Percentiles rank a stretch among this genome's conserved stretches.
phyloP scores from a whole-genome alignment of 345 rosid species.

The Camelina sativa region DNA sequence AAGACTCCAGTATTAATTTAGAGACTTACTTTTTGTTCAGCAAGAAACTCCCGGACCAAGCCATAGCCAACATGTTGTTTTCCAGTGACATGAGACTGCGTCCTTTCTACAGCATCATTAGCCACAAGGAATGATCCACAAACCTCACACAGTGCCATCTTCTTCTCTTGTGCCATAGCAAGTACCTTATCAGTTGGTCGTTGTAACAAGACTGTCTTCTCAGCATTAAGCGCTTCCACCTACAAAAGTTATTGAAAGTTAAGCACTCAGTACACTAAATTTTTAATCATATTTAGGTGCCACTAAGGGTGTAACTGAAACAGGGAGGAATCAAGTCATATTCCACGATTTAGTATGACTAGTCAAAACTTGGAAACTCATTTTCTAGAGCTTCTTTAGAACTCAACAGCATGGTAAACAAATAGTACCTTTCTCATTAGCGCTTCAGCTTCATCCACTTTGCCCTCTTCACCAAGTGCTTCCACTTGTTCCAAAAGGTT shows the following conservation, averaged over 20 bases:
- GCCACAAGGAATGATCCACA: slow-evolving; percentile 99
- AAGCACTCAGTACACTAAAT: slow-evolving; percentile 13
- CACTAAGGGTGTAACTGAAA: not conserved
- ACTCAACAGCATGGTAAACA: slow-evolving; percentile 8
- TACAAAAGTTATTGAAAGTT: slow-evolving; percentile 40
- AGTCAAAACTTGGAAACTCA: slow-evolving; percentile 5
- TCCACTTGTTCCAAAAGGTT: slow-evolving; percentile 96
- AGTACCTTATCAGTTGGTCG: slow-evolving; percentile 69
- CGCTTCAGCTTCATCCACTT: slow-evolving; percentile 99
- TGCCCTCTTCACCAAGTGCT: slow-evolving; percentile 95
- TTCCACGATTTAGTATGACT: not conserved
- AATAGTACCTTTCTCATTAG: slow-evolving; percentile 89
- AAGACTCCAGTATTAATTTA: slow-evolving; percentile 19
- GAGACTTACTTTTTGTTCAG: slow-evolving; percentile 69
- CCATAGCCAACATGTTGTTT: slow-evolving; percentile 99
- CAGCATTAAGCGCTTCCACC: slow-evolving; percentile 86
- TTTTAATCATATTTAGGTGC: not conserved
- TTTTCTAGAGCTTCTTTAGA: not conserved
- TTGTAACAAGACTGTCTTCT: slow-evolving; percentile 73
- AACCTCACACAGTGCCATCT: slow-evolving; percentile 94
- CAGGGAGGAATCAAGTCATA: slow-evolving; percentile 18
- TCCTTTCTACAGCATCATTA: slow-evolving; percentile 95
- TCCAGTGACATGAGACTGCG: slow-evolving; percentile 94
- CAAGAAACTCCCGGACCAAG: slow-evolving; percentile 89
- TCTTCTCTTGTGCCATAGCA: slow-evolving; percentile 89